Conservation (phyloP, 2,329 filamentous ascomycete species). For the Pezicula rhizophila region DNA sequence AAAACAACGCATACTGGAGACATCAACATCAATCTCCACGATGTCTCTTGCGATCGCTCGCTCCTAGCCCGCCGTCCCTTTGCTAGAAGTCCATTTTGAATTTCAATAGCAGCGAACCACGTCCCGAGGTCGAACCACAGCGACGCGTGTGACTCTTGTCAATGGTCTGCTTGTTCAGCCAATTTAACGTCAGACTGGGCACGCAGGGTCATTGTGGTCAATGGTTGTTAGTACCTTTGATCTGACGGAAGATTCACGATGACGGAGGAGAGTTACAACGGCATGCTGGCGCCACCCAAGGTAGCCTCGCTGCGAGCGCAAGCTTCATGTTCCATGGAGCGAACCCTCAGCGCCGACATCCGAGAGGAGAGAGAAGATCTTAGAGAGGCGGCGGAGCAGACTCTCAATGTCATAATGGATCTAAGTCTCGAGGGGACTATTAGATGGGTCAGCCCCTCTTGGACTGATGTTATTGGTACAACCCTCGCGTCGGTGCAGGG, state of each 20-base stretch:
- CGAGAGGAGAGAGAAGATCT: conserved; percentile 89
- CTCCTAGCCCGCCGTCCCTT: conserved; percentile 2
- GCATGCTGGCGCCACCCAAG: conserved; percentile 26
- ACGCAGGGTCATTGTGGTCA: conserved; percentile 10
- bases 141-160: background rate
- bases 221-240: conserved; percentile 19
- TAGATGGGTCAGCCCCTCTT: conserved; percentile 94
- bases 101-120: background rate
- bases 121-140: background rate
- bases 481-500: conserved; percentile 66
- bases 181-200: background rate
- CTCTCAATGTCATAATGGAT: conserved; percentile 92
- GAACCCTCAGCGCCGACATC: conserved; percentile 79
- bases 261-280: conserved; percentile 17
- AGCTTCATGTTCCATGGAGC: conserved; percentile 42
- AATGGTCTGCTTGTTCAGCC: conserved; percentile 1
- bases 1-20: background rate
- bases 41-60: conserved; percentile 4
- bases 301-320: conserved; percentile 24
- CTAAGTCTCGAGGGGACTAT: conserved; percentile 84
- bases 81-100: background rate
- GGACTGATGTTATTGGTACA: conserved; percentile 87
- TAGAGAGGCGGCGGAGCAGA: conserved; percentile 92
- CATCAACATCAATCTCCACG: conserved; percentile 4
- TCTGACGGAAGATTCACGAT: conserved; percentile 19